These are phyloP conservation scores for Liquidambar formosana DNA, from an alignment of 164 flowering plant genomes.

Conservation along the genomic window DNA sequence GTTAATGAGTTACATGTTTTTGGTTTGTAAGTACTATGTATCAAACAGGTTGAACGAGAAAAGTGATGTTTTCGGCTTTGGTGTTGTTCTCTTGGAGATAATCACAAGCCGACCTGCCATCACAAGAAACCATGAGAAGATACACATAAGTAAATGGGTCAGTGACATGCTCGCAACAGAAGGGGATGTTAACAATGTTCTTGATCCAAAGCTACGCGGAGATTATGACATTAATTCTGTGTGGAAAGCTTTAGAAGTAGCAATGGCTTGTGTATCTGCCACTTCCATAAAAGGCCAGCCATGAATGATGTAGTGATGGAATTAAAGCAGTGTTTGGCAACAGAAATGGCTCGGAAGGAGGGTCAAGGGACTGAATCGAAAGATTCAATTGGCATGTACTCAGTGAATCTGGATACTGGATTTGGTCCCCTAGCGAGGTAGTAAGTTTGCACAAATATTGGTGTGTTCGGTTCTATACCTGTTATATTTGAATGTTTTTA, in stretches of 20 bases:
- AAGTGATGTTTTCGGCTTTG: conserved; percentile 16
- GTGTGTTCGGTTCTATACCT: too few relatives aligned
- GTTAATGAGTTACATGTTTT: too few relatives aligned
- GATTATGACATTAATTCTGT: background rate
- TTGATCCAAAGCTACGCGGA: background rate
- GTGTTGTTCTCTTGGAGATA: conserved; percentile 12
- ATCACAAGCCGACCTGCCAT: conserved; percentile 9
- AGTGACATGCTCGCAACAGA: background rate
- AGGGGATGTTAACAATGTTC: background rate
- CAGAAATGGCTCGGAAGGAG: background rate
- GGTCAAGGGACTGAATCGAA: background rate
- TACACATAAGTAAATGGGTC: conserved; percentile 3
- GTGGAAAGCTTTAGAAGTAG: conserved; percentile 4
- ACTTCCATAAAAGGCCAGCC: background rate
- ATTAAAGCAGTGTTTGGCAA: conserved; percentile 1
- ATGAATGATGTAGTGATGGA: background rate
- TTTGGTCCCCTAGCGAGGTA: conserved; percentile 8
- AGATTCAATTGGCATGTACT: conserved; percentile 10
- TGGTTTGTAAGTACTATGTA: background rate
- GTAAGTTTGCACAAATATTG: background rate
- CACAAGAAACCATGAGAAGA: background rate
- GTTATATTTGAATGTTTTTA: too few relatives aligned
- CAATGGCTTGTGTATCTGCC: background rate
- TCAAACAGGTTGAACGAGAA: background rate
- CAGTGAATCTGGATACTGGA: conserved; percentile 7